Evolutionary conservation across 768 basidiomycete species (phyloP).

Genomic region (Kwoniella dendrophila): DNA sequence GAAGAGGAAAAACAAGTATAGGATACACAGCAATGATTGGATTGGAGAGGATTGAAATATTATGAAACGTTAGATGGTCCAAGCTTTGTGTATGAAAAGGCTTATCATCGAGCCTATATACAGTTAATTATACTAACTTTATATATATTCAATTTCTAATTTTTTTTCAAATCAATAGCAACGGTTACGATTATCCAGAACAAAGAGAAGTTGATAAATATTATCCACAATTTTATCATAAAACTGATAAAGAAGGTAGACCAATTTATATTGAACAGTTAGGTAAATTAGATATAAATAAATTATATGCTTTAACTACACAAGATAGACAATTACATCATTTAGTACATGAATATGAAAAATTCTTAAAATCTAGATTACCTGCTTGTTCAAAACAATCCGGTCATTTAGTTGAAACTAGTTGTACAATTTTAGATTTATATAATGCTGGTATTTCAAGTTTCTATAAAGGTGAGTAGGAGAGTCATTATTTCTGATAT

Average conservation of each 20-base stretch:
- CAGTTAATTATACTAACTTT: no score
- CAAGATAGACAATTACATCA: conserved; percentile 84
- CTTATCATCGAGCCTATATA: no score
- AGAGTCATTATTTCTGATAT: no score
- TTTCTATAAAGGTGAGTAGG: conserved; percentile 69
- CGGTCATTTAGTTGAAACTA: conserved; percentile 92
- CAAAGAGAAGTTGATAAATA: conserved; percentile 80
- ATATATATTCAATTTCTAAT: background rate
- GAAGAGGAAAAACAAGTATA: no score
- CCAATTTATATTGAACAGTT: conserved; percentile 94
- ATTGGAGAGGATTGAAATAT: conserved; percentile 53
- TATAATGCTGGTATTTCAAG: conserved; percentile 65
- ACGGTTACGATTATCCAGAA: conserved; percentile 78
- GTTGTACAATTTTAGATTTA: conserved; percentile 96
- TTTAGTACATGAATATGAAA: conserved; percentile 91
- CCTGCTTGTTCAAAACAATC: conserved; percentile 67
- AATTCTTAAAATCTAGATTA: conserved; percentile 74
- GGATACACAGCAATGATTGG: conserved; percentile 68
- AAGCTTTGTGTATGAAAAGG: background rate
- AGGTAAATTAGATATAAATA: conserved; percentile 82
- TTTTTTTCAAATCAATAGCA: conserved; percentile 17
- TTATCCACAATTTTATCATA: conserved; percentile 96
- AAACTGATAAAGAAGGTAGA: conserved; percentile 91
- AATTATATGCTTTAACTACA: conserved; percentile 78
- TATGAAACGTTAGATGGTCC: background rate